Conservation (phyloP, 169 alveolate species). For the Plasmodium blacklocki region DNA sequence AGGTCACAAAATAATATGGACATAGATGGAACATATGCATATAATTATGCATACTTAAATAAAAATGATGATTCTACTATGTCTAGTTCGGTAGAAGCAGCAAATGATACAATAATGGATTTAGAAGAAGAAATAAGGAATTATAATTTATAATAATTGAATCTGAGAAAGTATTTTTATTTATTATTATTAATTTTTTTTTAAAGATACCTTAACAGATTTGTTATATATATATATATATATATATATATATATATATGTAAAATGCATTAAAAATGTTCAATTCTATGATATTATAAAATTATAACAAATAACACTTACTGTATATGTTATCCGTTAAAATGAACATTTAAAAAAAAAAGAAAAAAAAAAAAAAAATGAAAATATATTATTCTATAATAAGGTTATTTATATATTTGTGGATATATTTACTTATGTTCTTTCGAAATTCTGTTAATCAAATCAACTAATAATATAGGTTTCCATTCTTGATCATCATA, state of each 20-base stretch:
- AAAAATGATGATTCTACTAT: slow-evolving; percentile 29
- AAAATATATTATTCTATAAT: neutral
- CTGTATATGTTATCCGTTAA: neutral
- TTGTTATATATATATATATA: neutral
- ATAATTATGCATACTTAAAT: slow-evolving; percentile 63
- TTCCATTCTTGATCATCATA: slow-evolving; percentile 54
- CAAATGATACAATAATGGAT: slow-evolving; percentile 64
- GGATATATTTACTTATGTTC: neutral
- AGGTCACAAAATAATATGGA: neutral
- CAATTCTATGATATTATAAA: no score
- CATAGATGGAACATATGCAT: slow-evolving; percentile 65
- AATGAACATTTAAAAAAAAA: neutral
- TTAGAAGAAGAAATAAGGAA: slow-evolving; percentile 66
- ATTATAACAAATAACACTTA: no score
- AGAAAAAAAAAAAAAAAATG: neutral
- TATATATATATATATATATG: neutral
- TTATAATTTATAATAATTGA: slow-evolving; percentile 5
- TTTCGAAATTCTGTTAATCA: slow-evolving; percentile 19
- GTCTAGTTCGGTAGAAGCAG: slow-evolving; percentile 47
- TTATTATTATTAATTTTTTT: neutral
- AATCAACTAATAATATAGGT: slow-evolving; percentile 49
- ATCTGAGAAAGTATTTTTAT: neutral
- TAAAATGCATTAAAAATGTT: no score
- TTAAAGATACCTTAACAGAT: neutral
- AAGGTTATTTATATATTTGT: neutral